These are phyloP conservation scores for Stentor coeruleus DNA, from an alignment of 73 alveolate genomes.

Conservation along the genomic window DNA sequence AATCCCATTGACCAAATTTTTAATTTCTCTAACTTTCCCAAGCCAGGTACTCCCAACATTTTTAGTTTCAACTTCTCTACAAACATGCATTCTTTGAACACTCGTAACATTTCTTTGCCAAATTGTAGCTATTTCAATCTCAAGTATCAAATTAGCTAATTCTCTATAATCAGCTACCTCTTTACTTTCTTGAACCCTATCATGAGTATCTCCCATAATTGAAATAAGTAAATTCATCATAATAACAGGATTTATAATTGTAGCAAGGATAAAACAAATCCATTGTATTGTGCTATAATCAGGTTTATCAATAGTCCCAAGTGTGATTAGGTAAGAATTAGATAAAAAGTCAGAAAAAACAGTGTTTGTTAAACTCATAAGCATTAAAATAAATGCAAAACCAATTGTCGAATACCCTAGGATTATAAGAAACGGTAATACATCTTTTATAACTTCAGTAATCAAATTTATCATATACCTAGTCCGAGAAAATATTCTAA, in stretches of 20 bases:
- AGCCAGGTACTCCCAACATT: neutral
- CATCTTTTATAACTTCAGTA: constrained; percentile 38
- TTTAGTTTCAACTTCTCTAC: constrained; percentile 29
- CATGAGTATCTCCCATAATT: constrained; percentile 42
- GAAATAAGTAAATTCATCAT: constrained; percentile 33
- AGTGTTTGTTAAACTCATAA: neutral
- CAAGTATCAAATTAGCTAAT: constrained; percentile 28
- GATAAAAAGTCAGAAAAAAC: neutral
- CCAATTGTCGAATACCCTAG: constrained; percentile 33
- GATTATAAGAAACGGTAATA: constrained; percentile 22
- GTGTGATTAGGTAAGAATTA: constrained; percentile 1
- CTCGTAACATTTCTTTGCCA: constrained; percentile 18
- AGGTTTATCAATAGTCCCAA: constrained; percentile 25
- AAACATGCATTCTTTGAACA: neutral
- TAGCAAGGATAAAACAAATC: constrained; percentile 26
- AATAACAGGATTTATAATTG: constrained; percentile 31
- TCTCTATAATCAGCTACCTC: constrained; percentile 32
- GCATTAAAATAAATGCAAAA: constrained; percentile 27
- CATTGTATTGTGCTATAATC: constrained; percentile 27
- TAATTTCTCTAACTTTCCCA: neutral
- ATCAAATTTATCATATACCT: constrained; percentile 40
- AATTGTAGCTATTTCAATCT: constrained; percentile 19
- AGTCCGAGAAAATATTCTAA: constrained; percentile 32
- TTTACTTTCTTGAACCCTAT: constrained; percentile 21
- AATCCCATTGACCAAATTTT: neutral